A percentile compares a stretch with the other conserved stretches of the same genome.
Conservation (phyloP, 2,329 filamentous ascomycete genomes). For the Sordariomycetes sp. region DNA sequence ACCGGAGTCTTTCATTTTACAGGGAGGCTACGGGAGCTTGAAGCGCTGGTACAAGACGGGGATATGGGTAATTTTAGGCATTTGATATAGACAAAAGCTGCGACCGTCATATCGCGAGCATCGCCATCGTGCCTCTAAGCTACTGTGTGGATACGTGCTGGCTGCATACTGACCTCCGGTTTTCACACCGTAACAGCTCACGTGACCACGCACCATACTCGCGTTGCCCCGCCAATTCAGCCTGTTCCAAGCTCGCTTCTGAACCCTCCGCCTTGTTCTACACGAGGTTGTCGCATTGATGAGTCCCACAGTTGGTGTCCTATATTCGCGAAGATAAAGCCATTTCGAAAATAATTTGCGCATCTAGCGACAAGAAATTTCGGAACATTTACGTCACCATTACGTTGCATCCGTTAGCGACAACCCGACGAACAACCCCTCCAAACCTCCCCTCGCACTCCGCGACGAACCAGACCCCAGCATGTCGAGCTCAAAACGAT, state of each 20-base stretch:
- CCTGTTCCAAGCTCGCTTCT: too few species aligned
- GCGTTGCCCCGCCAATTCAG: constrained; percentile 40
- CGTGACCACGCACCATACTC: constrained; percentile 33
- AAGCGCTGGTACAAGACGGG: background rate
- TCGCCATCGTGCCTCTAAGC: background rate
- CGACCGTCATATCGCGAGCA: background rate
- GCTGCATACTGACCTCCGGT: background rate
- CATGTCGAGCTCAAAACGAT: constrained; percentile 37
- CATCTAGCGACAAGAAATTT: too few species aligned
- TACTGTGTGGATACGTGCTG: background rate
- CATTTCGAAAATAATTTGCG: too few species aligned
- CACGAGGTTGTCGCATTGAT: too few species aligned
- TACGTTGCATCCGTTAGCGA: background rate
- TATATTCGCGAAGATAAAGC: too few species aligned
- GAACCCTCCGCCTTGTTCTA: too few species aligned
- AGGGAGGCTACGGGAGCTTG: constrained; percentile 64
- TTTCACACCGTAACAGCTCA: constrained; percentile 13
- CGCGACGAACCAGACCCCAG: constrained; percentile 7
- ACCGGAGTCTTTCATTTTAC: constrained; percentile 67
- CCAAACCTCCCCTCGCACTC: background rate
- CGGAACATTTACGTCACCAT: background rate
- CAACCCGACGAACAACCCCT: background rate
- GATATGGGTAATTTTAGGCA: background rate
- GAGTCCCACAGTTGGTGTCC: too few species aligned
- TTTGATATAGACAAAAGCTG: background rate